Base-by-base conservation (phyloP, 192 early-diverging fungal genomes). In the Allomyces javanicus region DNA sequence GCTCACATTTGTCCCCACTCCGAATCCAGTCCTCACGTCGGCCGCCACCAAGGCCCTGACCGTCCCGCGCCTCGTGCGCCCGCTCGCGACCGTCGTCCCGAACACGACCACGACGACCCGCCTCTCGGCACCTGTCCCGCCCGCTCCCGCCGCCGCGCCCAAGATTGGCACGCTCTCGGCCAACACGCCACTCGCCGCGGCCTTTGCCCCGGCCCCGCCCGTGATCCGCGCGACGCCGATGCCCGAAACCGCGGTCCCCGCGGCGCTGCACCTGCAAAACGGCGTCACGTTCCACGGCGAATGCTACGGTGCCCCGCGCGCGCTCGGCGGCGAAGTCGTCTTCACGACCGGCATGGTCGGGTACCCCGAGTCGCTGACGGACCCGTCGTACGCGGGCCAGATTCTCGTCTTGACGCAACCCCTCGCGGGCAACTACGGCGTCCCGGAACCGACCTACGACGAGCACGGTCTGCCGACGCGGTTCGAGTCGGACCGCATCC, bases 361-460 rank as follows among this genome's bases (percentile, higher is more conserved):
- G 27, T 97, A 97, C 77, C 91, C 94, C 17, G 94, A 97, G 75
- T 92, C 89, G 9, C 92, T 97, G 92, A 94, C 91, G 62, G 94
- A 97, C 70, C 94, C 94, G 10, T 94, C 92, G n/a, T 97, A 97
- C 76, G 78, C 76, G 50, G 94, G 94, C 55, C 94, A 97, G 78
- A 92, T 97, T 65, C 82, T 97, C 24, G 90, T 92, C 9, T 93
- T 97, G 65, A 93, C 94, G n/a, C 91, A 93, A 73, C 94, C 94
- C 24, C 75, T 97, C 55, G 85, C 94, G 70, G 94, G 93, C 73
- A 96, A 96, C 81, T 94, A 96, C 74, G 94, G 94, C 69, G 92
- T 97, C 3, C 94, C 94, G 11, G 74, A 77, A 7, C 70, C 79
- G 62, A 73, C 75, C 9, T 78, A 82, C 63, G 94, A 94, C 72